Percentiles rank a stretch among this genome's conserved stretches.
Conservation (phyloP, 768 basidiomycete genomes). For the Tricholoma bakamatsutake region DNA sequence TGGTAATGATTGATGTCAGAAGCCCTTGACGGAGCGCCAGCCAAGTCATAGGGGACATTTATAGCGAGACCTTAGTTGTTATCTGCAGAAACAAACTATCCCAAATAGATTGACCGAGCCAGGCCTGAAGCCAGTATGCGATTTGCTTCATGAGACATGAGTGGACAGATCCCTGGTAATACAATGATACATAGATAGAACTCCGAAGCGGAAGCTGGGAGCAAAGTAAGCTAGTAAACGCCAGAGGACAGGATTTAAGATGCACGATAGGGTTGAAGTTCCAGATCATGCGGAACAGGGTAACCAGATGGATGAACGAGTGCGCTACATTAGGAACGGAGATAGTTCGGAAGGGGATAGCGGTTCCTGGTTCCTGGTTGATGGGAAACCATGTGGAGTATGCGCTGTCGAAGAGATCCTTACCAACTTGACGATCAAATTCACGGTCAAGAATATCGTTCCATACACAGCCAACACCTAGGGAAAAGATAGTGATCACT, state of each 20-base stretch:
- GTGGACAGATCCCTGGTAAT: conserved; percentile 26
- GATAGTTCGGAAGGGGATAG: conserved; percentile 26
- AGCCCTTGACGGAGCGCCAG: conserved; percentile 13
- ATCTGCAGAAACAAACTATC: neutral
- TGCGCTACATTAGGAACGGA: conserved; percentile 24
- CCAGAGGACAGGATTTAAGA: neutral
- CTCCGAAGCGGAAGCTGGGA: conserved; percentile 8
- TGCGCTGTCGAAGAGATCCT: neutral
- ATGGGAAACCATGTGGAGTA: no score
- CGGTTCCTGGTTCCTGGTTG: no score
- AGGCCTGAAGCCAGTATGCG: conserved; percentile 38
- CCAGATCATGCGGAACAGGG: conserved; percentile 15
- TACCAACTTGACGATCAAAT: neutral
- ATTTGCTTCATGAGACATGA: conserved; percentile 35
- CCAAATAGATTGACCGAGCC: conserved; percentile 24
- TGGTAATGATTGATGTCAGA: conserved; percentile 6
- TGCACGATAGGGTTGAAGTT: conserved; percentile 13
- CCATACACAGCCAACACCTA: neutral
- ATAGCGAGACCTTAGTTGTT: conserved; percentile 22
- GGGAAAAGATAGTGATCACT: no score
- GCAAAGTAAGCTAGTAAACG: neutral
- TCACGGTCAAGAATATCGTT: neutral
- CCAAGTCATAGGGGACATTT: conserved; percentile 29
- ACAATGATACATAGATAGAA: conserved; percentile 15
- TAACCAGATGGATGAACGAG: conserved; percentile 14